Percentiles rank a stretch among this genome's conserved stretches.
phyloP scores from a whole-genome alignment of 2,329 filamentous ascomycete species.

The Ceratocystis huliohia region DNA sequence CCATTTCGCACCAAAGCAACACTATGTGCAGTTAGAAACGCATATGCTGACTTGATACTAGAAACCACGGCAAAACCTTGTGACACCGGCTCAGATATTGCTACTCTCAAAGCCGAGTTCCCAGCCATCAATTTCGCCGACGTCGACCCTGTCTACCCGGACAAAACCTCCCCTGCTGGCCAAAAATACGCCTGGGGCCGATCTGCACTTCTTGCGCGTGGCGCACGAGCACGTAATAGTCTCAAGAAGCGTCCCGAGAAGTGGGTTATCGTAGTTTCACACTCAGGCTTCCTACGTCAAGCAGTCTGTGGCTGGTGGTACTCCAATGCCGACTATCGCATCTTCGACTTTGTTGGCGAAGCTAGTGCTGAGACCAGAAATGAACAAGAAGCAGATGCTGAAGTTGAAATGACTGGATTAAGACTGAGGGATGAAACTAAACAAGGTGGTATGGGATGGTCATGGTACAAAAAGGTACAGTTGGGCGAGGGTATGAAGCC shows the following conservation, averaged over 20 bases:
- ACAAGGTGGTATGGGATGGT: slow-evolving; percentile 30
- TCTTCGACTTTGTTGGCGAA: slow-evolving; percentile 41
- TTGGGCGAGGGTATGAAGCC: slow-evolving; percentile 17
- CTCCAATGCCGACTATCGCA: slow-evolving; percentile 51
- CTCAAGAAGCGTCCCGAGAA: slow-evolving; percentile 45
- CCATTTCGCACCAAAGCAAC: neutral
- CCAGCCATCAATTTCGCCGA: slow-evolving; percentile 43
- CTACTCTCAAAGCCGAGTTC: slow-evolving; percentile 36
- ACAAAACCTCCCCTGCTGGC: slow-evolving; percentile 42
- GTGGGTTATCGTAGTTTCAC: slow-evolving; percentile 50
- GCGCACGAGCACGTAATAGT: slow-evolving; percentile 36
- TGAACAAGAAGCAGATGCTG: slow-evolving; percentile 10
- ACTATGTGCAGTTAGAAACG: neutral
- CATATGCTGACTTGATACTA: slow-evolving; percentile 23
- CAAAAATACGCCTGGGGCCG: slow-evolving; percentile 41
- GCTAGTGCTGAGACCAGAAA: neutral
- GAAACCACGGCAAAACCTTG: slow-evolving; percentile 46
- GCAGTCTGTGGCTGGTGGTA: slow-evolving; percentile 44
- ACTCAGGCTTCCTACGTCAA: slow-evolving; percentile 50
- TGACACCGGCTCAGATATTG: slow-evolving; percentile 44
- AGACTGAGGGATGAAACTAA: slow-evolving; percentile 35
- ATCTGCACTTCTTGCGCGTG: slow-evolving; percentile 42
- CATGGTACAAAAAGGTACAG: slow-evolving; percentile 28
- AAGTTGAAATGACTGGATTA: slow-evolving; percentile 28
- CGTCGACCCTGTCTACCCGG: slow-evolving; percentile 48